These are phyloP conservation scores for Penicillium digitatum DNA, from an alignment of 2,329 filamentous ascomycete genomes.

Conservation along the genomic window DNA sequence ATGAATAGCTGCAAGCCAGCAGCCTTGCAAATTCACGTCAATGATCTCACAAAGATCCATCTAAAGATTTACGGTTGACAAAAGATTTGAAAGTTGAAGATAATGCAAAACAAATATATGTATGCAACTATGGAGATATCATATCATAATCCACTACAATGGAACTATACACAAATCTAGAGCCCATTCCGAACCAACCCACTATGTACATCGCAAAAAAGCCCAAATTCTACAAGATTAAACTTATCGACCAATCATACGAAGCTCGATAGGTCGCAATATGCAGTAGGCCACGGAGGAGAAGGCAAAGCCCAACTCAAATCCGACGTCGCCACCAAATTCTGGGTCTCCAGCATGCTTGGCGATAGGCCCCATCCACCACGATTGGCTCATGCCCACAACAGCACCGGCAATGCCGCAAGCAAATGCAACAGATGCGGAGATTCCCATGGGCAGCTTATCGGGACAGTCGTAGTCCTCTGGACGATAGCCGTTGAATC, in stretches of 20 bases:
- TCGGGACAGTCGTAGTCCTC: slow-evolving; percentile 56
- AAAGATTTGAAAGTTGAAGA: neutral
- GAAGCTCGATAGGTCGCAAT: slow-evolving; percentile 51
- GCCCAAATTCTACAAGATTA: neutral
- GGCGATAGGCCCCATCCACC: slow-evolving; percentile 66
- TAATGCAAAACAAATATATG: neutral
- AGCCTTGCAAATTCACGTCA: neutral
- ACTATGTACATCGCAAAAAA: slow-evolving; percentile 12
- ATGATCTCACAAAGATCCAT: neutral
- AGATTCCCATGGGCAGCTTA: slow-evolving; percentile 60
- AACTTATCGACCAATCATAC: slow-evolving; percentile 40
- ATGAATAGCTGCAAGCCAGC: neutral
- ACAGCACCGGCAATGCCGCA: slow-evolving; percentile 64
- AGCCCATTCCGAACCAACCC: neutral
- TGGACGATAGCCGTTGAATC: slow-evolving; percentile 57
- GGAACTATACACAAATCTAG: neutral
- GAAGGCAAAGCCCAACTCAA: slow-evolving; percentile 65
- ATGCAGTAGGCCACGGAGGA: slow-evolving; percentile 51
- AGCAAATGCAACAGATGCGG: slow-evolving; percentile 60
- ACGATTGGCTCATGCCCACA: slow-evolving; percentile 66
- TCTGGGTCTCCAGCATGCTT: slow-evolving; percentile 51
- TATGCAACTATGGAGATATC: neutral
- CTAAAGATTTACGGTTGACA: neutral
- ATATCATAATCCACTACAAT: neutral
- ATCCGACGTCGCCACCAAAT: slow-evolving; percentile 56